Base-by-base conservation (phyloP, 441 rosid species). In the Manihot esculenta region DNA sequence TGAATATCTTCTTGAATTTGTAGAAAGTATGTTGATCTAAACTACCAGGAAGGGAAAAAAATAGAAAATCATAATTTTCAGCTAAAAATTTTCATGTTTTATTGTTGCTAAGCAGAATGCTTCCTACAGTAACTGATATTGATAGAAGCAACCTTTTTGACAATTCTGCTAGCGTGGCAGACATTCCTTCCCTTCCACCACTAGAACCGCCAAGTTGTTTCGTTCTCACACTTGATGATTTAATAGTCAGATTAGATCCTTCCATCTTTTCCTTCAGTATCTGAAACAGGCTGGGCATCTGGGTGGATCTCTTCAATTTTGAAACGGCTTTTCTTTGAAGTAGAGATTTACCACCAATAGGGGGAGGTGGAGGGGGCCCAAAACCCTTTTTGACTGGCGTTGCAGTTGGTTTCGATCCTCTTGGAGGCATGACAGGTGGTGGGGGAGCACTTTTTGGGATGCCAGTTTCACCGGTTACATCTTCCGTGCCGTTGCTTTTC, bases 11-110 rank as follows among this genome's bases (percentile, higher is more conserved):
- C 77, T 66, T 82, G 72, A 57, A 82, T 74, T 74, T 82, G 78
- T 70, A 71, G 75, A 56, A 82, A 79, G 56, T 74, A 79, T 4
- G 71, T 17, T 9, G 85, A 82, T 68, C 83, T 77, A 54, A 49
- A n/a, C 33, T 27, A 54, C 12, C 55, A 66, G 13, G 60, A 15
- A 30, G 42, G 11, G 20, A 26, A 7, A 51, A 10, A 26, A n/a
- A n/a, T 33, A 60, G 0, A 10, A n/a, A 15, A 0, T 3, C 10
- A 68, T 10, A 21, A 62, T 8, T 42, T 3, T 47, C 30, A 7
- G 57, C 54, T 47, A 53, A 23, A 13, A 4, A 11, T 45, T 21
- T 67, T 63, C 33, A 21, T 12, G 27, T 41, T 63, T 63, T 41
- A 0, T 44, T 62, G 20, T 11, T 7, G 1, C 45, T 42, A 11